Conservation (phyloP, 768 basidiomycete species). For the Tephrocybe sp. region DNA sequence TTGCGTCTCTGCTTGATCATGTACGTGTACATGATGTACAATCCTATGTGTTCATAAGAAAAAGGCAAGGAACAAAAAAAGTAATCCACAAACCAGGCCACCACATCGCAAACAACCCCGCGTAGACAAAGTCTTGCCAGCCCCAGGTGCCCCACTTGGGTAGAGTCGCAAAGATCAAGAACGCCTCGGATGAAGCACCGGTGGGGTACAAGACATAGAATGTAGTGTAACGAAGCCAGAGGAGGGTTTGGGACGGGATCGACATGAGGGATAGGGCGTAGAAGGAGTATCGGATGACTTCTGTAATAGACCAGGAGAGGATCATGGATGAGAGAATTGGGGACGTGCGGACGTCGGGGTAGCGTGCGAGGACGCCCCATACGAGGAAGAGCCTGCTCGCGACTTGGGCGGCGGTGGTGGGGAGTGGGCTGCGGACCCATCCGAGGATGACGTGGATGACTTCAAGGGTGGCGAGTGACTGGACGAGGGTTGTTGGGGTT, state of each 20-base stretch:
- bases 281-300: constrained; percentile 89
- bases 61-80: not conserved
- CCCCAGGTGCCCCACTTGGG: constrained; percentile 46
- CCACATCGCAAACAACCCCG: constrained; percentile 74
- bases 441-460: constrained; percentile 78
- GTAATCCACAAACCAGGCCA: constrained; percentile 67
- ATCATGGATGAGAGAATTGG: constrained; percentile 92
- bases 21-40: constrained; percentile 53
- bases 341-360: constrained; percentile 61
- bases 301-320: constrained; percentile 88
- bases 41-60: constrained; percentile 28
- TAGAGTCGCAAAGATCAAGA: constrained; percentile 77
- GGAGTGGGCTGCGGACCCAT: constrained; percentile 75
- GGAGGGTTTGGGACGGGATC: constrained; percentile 47
- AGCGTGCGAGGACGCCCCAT: constrained; percentile 78
- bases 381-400: constrained; percentile 79
- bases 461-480: constrained; percentile 83
- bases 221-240: constrained; percentile 74
- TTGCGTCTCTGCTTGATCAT: constrained; percentile 55
- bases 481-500: constrained; percentile 63
- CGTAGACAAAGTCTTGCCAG: constrained; percentile 57
- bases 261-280: constrained; percentile 73
- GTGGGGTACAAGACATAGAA: constrained; percentile 94
- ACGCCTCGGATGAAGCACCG: constrained; percentile 90
- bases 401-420: constrained; percentile 79